Percentiles rank a stretch among this genome's conserved stretches.
Evolutionary conservation across 805 yeast genomes (phyloP).

Genomic region (Kazachstania martiniae): DNA sequence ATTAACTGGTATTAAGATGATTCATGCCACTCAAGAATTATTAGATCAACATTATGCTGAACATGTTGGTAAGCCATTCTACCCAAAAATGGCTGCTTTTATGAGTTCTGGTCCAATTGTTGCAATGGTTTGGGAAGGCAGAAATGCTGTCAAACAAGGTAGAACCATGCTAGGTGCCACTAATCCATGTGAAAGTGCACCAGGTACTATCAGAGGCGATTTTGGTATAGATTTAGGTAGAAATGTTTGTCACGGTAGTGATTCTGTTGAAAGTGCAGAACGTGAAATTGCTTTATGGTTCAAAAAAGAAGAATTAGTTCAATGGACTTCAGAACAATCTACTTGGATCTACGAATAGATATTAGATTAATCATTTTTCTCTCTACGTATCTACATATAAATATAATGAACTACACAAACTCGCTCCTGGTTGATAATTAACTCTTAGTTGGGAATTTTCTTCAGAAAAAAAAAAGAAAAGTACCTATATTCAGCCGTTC

Average conservation of each 20-base stretch:
- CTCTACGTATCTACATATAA: no score
- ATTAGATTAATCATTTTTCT: no score
- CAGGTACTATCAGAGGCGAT: slow-evolving; percentile 99
- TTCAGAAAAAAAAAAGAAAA: no score
- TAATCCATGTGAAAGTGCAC: slow-evolving; percentile 93
- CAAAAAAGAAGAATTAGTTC: slow-evolving; percentile 91
- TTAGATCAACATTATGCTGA: slow-evolving; percentile 93
- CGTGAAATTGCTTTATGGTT: slow-evolving; percentile 96
- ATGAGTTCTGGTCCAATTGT: slow-evolving; percentile 98
- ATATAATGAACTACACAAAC: no score
- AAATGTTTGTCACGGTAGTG: slow-evolving; percentile 99
- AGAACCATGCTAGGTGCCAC: slow-evolving; percentile 97
- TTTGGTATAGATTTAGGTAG: slow-evolving; percentile 98
- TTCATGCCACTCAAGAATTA: slow-evolving; percentile 75
- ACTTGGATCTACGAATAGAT: slow-evolving; percentile 85
- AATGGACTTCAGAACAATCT: slow-evolving; percentile 76
- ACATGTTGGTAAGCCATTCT: slow-evolving; percentile 92
- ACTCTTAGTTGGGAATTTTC: no score
- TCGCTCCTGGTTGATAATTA: no score
- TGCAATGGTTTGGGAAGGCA: slow-evolving; percentile 99
- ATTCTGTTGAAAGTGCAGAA: slow-evolving; percentile 95
- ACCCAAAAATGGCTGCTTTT: slow-evolving; percentile 92
- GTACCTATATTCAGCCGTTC: no score
- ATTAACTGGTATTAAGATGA: slow-evolving; percentile 89
- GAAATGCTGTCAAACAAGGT: slow-evolving; percentile 98